Conservation (phyloP, 345 rosid genomes). For the Citrus reticulata region DNA sequence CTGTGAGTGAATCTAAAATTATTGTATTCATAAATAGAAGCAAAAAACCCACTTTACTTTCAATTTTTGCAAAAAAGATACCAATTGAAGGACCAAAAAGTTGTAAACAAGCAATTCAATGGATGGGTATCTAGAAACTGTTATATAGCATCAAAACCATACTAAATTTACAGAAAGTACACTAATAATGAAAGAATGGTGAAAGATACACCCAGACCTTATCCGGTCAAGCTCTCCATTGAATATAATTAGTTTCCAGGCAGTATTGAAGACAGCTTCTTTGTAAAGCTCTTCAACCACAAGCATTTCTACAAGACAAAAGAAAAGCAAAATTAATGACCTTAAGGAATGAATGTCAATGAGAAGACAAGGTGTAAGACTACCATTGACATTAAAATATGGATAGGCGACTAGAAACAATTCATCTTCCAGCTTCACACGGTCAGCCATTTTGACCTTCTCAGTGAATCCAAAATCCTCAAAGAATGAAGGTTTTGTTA, state of each 20-base stretch:
- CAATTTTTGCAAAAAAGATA: too few relatives aligned
- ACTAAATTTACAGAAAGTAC: background rate
- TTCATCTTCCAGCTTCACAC: conserved; percentile 78
- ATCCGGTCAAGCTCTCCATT: conserved; percentile 95
- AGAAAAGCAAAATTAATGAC: conserved; percentile 4
- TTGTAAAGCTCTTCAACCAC: conserved; percentile 95
- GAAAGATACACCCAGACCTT: conserved; percentile 95
- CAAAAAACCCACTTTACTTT: too few relatives aligned
- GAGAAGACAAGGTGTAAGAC: conserved; percentile 1
- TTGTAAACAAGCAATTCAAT: background rate
- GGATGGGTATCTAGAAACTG: background rate
- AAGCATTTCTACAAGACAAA: conserved; percentile 72
- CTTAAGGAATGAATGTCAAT: background rate
- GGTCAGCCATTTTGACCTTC: conserved; percentile 78
- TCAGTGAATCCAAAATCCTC: conserved; percentile 82
- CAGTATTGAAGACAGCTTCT: conserved; percentile 67
- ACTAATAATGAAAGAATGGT: background rate
- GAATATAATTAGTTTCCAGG: conserved; percentile 68
- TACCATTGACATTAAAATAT: conserved; percentile 90
- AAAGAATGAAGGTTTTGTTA: conserved; percentile 86
- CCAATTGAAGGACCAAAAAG: background rate
- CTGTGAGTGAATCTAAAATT: too few relatives aligned
- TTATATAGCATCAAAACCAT: background rate
- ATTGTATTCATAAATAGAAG: too few relatives aligned
- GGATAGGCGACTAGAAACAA: conserved; percentile 84